Percentiles rank a stretch among this genome's conserved stretches.
Conservation (phyloP, 2,329 filamentous ascomycete species). For the Cladosporium sp. region DNA sequence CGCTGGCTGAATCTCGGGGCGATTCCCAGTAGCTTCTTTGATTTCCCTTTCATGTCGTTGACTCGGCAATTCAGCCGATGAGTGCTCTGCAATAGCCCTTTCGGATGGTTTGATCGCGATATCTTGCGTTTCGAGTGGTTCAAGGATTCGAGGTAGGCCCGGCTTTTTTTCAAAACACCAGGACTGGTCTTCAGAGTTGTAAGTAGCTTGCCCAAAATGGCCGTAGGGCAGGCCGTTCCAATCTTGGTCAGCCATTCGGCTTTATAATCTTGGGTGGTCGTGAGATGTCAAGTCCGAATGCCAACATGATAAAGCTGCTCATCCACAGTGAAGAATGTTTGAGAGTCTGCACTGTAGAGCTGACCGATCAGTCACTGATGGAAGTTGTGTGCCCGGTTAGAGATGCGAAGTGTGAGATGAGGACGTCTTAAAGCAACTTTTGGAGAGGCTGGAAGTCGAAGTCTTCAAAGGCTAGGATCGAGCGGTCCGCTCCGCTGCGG, state of each 20-base stretch:
- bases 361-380: no score
- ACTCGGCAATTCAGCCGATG: neutral
- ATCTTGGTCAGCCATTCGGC: constrained; percentile 53
- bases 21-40: constrained; percentile 13
- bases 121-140: constrained; percentile 22
- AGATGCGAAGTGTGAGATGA: no score
- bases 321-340: constrained; percentile 2
- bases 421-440: neutral
- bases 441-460: neutral
- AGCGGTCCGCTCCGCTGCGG: neutral
- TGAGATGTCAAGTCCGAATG: neutral
- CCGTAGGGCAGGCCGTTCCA: constrained; percentile 47
- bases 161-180: constrained; percentile 35
- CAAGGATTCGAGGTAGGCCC: constrained; percentile 14
- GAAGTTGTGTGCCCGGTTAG: no score
- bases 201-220: constrained; percentile 47
- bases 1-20: constrained; percentile 23
- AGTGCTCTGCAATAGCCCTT: neutral
- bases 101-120: constrained; percentile 11
- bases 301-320: constrained; percentile 8
- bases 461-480: neutral
- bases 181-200: constrained; percentile 39
- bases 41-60: constrained; percentile 16
- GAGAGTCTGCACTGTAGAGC: neutral
- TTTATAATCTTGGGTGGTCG: constrained; percentile 22